Percentiles rank a stretch among this genome's conserved stretches.
Conservation (phyloP, 169 alveolate genomes). For the Condylostoma magnum region DNA sequence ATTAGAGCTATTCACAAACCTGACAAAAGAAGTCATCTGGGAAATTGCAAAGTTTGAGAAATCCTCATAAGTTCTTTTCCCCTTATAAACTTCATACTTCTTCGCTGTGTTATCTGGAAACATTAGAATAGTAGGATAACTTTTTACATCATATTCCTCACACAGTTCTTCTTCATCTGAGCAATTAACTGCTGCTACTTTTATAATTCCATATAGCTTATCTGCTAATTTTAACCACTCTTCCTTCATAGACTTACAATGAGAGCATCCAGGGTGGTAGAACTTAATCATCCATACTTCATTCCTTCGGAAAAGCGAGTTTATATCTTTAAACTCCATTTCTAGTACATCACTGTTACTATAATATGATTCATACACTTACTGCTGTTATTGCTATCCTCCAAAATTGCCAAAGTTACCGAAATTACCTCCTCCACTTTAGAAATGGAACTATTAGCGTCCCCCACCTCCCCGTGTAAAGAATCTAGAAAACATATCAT, state of each 20-base stretch:
- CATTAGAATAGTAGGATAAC: constrained; percentile 56
- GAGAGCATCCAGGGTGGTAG: constrained; percentile 47
- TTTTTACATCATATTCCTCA: constrained; percentile 70
- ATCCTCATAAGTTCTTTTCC: constrained; percentile 49
- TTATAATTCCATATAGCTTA: constrained; percentile 76
- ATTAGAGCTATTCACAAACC: constrained; percentile 63
- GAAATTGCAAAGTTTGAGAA: constrained; percentile 56
- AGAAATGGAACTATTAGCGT: constrained; percentile 25
- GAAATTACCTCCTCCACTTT: constrained; percentile 26
- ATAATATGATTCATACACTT: constrained; percentile 38
- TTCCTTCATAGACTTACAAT: constrained; percentile 42
- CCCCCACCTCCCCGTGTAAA: constrained; percentile 37
- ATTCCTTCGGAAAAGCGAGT: constrained; percentile 59
- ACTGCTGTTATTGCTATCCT: constrained; percentile 23
- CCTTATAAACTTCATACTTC: constrained; percentile 53
- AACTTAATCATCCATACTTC: constrained; percentile 71
- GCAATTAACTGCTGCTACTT: constrained; percentile 72
- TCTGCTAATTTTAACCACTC: constrained; percentile 70
- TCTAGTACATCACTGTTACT: constrained; percentile 67
- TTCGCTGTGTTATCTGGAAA: constrained; percentile 69
- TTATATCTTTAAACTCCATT: constrained; percentile 50
- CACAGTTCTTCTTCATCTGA: constrained; percentile 76
- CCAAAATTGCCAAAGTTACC: constrained; percentile 10
- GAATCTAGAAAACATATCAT: constrained; percentile 41
- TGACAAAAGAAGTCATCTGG: constrained; percentile 66